Conservation (phyloP, 208 protist species). For the Trypanosoma congolense region DNA sequence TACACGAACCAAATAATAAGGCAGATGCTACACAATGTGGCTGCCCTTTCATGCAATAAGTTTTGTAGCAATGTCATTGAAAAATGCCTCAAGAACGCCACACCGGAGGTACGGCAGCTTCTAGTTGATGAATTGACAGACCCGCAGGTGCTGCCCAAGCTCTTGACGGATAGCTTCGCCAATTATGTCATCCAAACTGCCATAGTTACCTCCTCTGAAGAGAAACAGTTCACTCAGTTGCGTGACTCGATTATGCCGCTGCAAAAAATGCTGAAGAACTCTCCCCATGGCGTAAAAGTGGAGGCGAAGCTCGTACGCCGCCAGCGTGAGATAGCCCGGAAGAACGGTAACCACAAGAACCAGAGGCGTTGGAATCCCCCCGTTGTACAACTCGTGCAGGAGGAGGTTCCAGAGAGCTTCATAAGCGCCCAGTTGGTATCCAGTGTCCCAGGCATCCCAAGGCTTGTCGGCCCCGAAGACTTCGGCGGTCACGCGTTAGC, state of each 20-base stretch:
- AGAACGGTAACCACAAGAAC: slow-evolving; percentile 28
- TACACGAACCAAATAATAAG: slow-evolving; percentile 88
- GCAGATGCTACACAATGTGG: slow-evolving; percentile 89
- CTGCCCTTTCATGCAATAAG: slow-evolving; percentile 95
- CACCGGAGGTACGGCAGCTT: slow-evolving; percentile 71
- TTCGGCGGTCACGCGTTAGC: slow-evolving; percentile 41
- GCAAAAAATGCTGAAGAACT: slow-evolving; percentile 92
- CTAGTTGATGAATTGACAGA: slow-evolving; percentile 95
- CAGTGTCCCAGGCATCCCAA: slow-evolving; percentile 30
- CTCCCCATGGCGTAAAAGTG: slow-evolving; percentile 96
- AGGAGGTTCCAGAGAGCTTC: slow-evolving; percentile 11
- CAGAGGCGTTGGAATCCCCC: slow-evolving; percentile 1
- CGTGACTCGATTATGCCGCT: slow-evolving; percentile 93
- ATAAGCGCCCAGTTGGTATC: slow-evolving; percentile 29
- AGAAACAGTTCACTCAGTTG: slow-evolving; percentile 89
- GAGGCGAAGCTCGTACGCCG: slow-evolving; percentile 87
- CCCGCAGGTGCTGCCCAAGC: slow-evolving; percentile 73
- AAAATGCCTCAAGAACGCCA: slow-evolving; percentile 93
- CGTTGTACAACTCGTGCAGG: background rate
- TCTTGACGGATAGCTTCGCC: slow-evolving; percentile 95
- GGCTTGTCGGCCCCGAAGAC: slow-evolving; percentile 32
- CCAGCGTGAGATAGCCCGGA: slow-evolving; percentile 50
- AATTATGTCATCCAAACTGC: slow-evolving; percentile 99
- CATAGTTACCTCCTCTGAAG: slow-evolving; percentile 85
- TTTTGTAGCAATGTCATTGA: slow-evolving; percentile 99